Percentiles rank a stretch among this genome's conserved stretches.
Evolutionary conservation across 176 grass and related monocot species (phyloP).

Genomic region (Oropetium thomaeum): DNA sequence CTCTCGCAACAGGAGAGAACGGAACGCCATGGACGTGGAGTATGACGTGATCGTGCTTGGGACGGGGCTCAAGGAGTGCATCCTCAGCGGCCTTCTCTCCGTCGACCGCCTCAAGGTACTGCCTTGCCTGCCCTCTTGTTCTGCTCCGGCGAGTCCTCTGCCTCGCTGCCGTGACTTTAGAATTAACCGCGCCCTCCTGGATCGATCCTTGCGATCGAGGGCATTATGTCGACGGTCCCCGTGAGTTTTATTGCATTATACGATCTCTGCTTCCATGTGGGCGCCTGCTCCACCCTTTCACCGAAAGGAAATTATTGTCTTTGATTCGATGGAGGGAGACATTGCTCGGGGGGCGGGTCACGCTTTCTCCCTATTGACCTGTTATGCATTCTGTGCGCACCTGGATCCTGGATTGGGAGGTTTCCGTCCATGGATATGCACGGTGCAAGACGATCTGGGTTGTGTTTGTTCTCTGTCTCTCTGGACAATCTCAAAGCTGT

Average conservation of each 20-base stretch:
- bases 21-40: conserved; percentile 77
- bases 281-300: no score
- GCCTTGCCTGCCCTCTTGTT: no score
- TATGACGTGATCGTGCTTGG: conserved; percentile 82
- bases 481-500: background rate
- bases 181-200: background rate
- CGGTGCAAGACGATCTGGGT: no score
- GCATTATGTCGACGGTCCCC: no score
- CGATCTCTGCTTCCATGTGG: no score
- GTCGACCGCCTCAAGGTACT: conserved; percentile 88
- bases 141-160: background rate
- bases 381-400: background rate
- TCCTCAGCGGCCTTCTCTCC: conserved; percentile 86
- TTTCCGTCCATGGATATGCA: background rate
- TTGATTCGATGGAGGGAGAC: background rate
- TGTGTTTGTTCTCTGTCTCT: no score
- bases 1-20: background rate
- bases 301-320: background rate
- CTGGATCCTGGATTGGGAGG: background rate
- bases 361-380: no score
- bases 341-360: background rate
- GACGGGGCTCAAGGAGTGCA: conserved; percentile 94
- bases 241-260: no score
- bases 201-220: background rate
- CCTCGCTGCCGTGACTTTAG: background rate